Evolutionary conservation across 805 yeast species (phyloP).

Genomic region (Candida pini): DNA sequence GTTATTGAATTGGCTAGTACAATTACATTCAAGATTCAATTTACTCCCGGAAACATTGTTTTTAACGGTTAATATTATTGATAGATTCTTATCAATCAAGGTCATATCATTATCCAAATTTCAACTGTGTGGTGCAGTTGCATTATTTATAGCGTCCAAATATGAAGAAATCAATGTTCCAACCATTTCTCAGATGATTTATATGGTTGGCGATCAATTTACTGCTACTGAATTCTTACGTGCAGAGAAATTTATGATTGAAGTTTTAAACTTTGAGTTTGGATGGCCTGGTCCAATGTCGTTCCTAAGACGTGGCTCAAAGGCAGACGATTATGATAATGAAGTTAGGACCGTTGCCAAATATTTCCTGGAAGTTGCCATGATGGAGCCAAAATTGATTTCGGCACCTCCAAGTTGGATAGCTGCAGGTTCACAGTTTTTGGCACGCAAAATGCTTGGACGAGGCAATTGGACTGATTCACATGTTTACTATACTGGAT

Average conservation of each 20-base stretch:
- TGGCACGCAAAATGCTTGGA: slow-evolving; percentile 68
- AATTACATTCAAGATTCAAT: slow-evolving; percentile 76
- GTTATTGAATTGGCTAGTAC: slow-evolving; percentile 85
- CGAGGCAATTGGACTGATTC: slow-evolving; percentile 79
- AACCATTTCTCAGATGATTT: slow-evolving; percentile 77
- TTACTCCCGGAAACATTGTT: slow-evolving; percentile 81
- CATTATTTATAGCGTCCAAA: slow-evolving; percentile 86
- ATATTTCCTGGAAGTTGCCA: slow-evolving; percentile 71
- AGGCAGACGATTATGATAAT: slow-evolving; percentile 85
- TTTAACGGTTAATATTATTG: slow-evolving; percentile 79
- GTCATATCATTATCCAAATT: slow-evolving; percentile 76
- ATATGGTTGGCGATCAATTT: slow-evolving; percentile 79
- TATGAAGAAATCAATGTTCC: slow-evolving; percentile 90
- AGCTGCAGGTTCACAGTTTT: slow-evolving; percentile 80
- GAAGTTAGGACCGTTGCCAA: slow-evolving; percentile 82
- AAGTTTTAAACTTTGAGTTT: slow-evolving; percentile 66
- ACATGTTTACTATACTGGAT: slow-evolving; percentile 89
- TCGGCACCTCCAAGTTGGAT: slow-evolving; percentile 68
- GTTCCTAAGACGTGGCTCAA: slow-evolving; percentile 80
- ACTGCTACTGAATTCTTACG: slow-evolving; percentile 69
- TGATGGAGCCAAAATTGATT: slow-evolving; percentile 69
- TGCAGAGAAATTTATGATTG: slow-evolving; percentile 76
- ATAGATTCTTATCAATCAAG: slow-evolving; percentile 68
- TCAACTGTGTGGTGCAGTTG: slow-evolving; percentile 91
- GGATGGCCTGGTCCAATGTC: slow-evolving; percentile 89